Evolutionary conservation across 306 rosid genomes (phyloP).

Genomic region (Acmispon strigosus): DNA sequence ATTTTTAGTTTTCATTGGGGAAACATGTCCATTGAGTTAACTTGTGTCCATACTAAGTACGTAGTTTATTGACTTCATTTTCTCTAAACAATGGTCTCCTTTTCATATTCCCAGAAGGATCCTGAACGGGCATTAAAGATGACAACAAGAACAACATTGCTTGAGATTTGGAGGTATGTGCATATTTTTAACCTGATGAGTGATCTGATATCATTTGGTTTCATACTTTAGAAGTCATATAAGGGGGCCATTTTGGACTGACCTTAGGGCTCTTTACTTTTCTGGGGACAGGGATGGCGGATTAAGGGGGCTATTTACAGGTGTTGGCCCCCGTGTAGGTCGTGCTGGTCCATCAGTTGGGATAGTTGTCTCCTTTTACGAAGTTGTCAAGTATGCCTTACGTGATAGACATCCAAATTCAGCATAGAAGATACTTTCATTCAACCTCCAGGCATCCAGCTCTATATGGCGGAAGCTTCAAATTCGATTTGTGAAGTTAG

Average conservation of each 20-base stretch:
- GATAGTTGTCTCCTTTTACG: conserved; percentile 85
- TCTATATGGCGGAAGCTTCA: background rate
- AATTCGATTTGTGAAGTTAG: conserved; percentile 5
- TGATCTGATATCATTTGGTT: background rate
- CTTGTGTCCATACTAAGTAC: background rate
- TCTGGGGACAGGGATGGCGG: conserved; percentile 76
- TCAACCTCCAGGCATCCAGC: background rate
- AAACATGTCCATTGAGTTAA: background rate
- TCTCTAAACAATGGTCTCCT: conserved; percentile 1
- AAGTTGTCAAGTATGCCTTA: conserved; percentile 71
- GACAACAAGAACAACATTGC: conserved; percentile 79
- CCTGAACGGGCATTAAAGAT: conserved; percentile 56
- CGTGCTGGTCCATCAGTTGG: conserved; percentile 95
- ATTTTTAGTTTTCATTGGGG: background rate
- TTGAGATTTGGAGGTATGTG: conserved; percentile 79
- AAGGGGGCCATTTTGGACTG: conserved; percentile 8
- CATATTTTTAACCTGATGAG: background rate
- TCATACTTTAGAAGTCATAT: background rate
- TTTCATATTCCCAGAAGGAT: conserved; percentile 49
- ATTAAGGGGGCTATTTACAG: conserved; percentile 72
- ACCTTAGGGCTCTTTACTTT: conserved; percentile 1
- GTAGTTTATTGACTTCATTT: background rate
- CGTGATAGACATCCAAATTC: conserved; percentile 32
- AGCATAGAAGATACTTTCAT: conserved; percentile 18
- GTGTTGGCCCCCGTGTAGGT: conserved; percentile 72